phyloP scores from a whole-genome alignment of 2,329 filamentous ascomycete species.

The Tolypocladium paradoxum region DNA sequence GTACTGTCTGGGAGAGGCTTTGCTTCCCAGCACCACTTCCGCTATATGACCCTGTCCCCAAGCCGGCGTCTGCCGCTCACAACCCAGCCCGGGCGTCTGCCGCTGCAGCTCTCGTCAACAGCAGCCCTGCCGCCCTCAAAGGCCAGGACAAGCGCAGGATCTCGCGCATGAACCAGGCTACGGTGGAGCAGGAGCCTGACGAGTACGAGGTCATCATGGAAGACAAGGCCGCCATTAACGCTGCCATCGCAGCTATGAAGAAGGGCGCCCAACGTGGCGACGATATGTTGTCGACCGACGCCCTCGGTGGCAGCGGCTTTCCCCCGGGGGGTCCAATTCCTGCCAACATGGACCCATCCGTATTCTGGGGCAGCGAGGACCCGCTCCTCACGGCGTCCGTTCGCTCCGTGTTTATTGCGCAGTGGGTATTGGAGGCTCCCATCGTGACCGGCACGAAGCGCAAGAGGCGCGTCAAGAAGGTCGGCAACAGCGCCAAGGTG shows the following conservation, averaged over 20 bases:
- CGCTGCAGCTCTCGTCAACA: conserved; percentile 12
- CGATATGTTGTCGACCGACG: too few relatives aligned
- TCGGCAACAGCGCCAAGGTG: neutral
- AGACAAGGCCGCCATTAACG: neutral
- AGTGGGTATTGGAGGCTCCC: conserved; percentile 57
- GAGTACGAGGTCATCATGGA: neutral
- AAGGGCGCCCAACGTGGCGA: neutral
- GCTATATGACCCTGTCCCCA: conserved; percentile 7
- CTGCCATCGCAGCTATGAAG: neutral
- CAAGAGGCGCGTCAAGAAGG: conserved; percentile 23
- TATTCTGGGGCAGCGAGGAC: conserved; percentile 49
- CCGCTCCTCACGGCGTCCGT: conserved; percentile 59
- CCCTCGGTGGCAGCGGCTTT: neutral
- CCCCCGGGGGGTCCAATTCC: neutral
- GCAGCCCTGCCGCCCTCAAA: neutral
- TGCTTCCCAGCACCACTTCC: conserved; percentile 51
- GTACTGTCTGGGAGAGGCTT: conserved; percentile 57
- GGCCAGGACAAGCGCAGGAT: neutral
- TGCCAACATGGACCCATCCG: neutral
- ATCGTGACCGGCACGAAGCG: conserved; percentile 24
- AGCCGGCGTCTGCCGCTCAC: conserved; percentile 5
- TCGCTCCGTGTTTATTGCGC: conserved; percentile 54
- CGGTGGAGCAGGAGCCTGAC: neutral
- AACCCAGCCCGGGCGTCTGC: conserved; percentile 6
- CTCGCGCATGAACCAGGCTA: neutral